Base-by-base conservation (phyloP, 208 protist genomes). In the Leishmania guyanensis region DNA sequence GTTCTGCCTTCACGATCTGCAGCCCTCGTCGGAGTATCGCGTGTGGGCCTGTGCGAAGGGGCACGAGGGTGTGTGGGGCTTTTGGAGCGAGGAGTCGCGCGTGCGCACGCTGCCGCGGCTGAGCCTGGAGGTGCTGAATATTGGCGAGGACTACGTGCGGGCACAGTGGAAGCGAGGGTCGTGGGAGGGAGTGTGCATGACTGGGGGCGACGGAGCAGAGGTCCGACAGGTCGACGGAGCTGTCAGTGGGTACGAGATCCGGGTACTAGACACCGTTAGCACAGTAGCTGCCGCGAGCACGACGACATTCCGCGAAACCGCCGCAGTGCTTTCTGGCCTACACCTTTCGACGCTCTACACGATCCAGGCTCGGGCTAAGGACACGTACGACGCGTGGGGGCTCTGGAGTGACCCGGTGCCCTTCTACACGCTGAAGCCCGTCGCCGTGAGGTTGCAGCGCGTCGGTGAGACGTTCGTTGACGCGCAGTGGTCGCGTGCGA, bases 321-420 rank as follows among this genome's bases (percentile, higher is more conserved):
- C 80, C 74, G 93, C 91, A 78, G 88, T 87, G 9, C 69, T 98
- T 26, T 87, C 92, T 9, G 86, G 87, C 0, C 89, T 98, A 3
- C 81, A 92, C 9, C 85, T 95, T 16, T 88, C 84, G n/a, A 90
- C 90, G 8, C 68, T 93, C 33, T 98, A 98, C 89, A 84, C 85
- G 16, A 94, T 98, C 17, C 84, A 96, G 82, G 94, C 98, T 10
- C 91, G 93, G 14, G 94, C 94, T 16, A 97, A 96, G 86, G 96
- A 98, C 83, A 97, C 94, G 66, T 96, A 98, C 81, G 88, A 97
- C 81, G 91, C 95, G 77, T 98, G 94, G 94, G 96, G 96, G 68
- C 87, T 98, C 51, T 98, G 96, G 94, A 97, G 92, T 75, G 91
- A 96, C 81, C 74, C 90, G 33, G 82, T 90, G 58, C 78, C 76